Percentiles rank a stretch among this genome's conserved stretches.
Conservation (phyloP, 192 early-diverging fungal species). For the Pilobolus umbonatus region DNA sequence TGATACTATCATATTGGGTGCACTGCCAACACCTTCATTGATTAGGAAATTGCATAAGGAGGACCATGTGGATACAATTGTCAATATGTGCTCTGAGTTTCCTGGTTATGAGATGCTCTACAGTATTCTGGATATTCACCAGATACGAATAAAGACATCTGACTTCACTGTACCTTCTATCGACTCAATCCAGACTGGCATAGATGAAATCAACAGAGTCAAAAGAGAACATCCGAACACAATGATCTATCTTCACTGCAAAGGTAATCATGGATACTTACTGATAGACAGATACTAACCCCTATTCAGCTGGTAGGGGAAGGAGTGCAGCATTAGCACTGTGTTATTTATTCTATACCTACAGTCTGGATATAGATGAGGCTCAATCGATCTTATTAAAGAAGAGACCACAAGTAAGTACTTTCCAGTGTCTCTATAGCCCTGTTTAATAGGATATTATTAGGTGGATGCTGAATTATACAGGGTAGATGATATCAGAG, state of each 20-base stretch:
- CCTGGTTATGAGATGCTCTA: conserved; percentile 34
- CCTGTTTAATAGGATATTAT: not conserved
- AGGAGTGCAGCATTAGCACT: conserved; percentile 21
- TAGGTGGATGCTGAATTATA: conserved; percentile 8
- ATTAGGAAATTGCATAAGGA: conserved; percentile 19
- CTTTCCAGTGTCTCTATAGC: not conserved
- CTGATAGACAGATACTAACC: too few species aligned
- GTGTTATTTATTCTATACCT: conserved; percentile 18
- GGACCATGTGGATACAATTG: conserved; percentile 23
- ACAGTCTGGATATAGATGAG: conserved; percentile 2
- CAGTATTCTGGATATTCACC: conserved; percentile 30
- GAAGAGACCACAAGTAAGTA: conserved; percentile 16
- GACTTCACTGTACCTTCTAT: conserved; percentile 40
- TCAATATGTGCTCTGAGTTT: conserved; percentile 52
- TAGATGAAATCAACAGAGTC: not conserved
- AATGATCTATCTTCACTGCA: conserved; percentile 40
- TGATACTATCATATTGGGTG: conserved; percentile 22
- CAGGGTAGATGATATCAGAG: not conserved
- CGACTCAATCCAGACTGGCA: conserved; percentile 32
- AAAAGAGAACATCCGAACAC: not conserved
- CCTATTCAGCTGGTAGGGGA: conserved; percentile 24
- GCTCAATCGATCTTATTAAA: conserved; percentile 1
- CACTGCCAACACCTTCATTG: conserved; percentile 23
- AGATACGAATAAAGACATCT: conserved; percentile 38
- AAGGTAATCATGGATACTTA: conserved; percentile 26